Conservation (phyloP, 1,284 basidiomycete species). For the Veloboletus limbatus region DNA sequence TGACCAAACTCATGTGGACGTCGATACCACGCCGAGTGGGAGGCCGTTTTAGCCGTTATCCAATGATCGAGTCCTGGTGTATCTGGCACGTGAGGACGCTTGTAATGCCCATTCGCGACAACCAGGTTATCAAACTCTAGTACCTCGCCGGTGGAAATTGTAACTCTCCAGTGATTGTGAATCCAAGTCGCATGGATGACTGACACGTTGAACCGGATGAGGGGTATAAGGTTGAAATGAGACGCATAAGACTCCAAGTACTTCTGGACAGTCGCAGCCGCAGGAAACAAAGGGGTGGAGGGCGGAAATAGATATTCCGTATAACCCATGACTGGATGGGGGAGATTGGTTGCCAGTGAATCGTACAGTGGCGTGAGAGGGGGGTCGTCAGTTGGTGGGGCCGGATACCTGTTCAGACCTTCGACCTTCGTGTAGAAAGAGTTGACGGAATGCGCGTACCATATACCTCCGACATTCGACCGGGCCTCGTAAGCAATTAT, state of each 20-base stretch:
- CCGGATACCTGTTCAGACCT: slow-evolving; percentile 50
- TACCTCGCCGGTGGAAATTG: slow-evolving; percentile 37
- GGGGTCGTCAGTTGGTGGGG: slow-evolving; percentile 46
- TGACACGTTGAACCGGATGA: slow-evolving; percentile 53
- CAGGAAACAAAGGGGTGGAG: slow-evolving; percentile 65
- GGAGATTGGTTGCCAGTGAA: slow-evolving; percentile 71
- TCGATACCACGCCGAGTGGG: slow-evolving; percentile 68
- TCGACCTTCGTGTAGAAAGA: not conserved
- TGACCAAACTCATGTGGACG: slow-evolving; percentile 45
- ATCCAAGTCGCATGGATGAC: slow-evolving; percentile 48
- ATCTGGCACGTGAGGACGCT: slow-evolving; percentile 55
- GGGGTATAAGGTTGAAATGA: slow-evolving; percentile 51
- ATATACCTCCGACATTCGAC: slow-evolving; percentile 66
- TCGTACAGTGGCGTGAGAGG: slow-evolving; percentile 73
- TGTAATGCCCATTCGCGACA: slow-evolving; percentile 73
- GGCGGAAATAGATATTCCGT: slow-evolving; percentile 62
- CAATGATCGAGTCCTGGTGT: slow-evolving; percentile 58
- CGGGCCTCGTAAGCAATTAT: slow-evolving; percentile 60
- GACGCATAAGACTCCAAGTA: slow-evolving; percentile 62
- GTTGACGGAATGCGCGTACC: slow-evolving; percentile 41
- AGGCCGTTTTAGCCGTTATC: slow-evolving; percentile 48
- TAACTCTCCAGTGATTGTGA: slow-evolving; percentile 47
- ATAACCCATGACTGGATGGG: slow-evolving; percentile 72
- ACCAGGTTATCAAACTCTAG: slow-evolving; percentile 58
- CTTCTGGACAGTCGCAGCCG: slow-evolving; percentile 50